These are phyloP conservation scores for Eruca vesicaria DNA, from an alignment of 441 rosid species.

Conservation along the genomic window DNA sequence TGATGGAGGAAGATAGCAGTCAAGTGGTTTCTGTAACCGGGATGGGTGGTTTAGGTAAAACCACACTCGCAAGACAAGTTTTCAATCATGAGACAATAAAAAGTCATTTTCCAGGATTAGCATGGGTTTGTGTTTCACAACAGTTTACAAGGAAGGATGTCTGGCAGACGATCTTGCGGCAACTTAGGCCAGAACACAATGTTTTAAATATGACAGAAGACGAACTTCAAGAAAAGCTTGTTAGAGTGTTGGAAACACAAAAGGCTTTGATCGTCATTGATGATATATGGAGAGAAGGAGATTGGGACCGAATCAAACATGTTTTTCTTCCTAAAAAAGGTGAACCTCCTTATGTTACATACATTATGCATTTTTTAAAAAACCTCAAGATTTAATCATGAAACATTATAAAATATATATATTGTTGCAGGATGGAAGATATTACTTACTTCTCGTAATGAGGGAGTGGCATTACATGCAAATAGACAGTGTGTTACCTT, in stretches of 20 bases:
- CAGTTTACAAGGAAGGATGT: not conserved
- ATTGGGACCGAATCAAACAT: not conserved
- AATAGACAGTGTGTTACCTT: too few relatives aligned
- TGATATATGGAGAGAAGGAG: not conserved
- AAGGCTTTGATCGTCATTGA: not conserved
- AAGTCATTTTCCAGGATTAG: slow-evolving; percentile 13
- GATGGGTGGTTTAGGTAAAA: slow-evolving; percentile 40
- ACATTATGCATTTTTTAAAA: too few relatives aligned
- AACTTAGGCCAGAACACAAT: not conserved
- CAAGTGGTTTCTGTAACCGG: slow-evolving; percentile 30
- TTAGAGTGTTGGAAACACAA: not conserved
- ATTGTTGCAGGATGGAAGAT: too few relatives aligned
- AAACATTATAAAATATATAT: too few relatives aligned
- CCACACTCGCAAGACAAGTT: slow-evolving; percentile 33
- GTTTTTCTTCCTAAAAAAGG: not conserved
- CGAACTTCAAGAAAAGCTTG: not conserved
- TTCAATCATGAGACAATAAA: slow-evolving; percentile 17
- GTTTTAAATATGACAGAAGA: not conserved
- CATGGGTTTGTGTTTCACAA: slow-evolving; percentile 33
- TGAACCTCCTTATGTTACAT: not conserved
- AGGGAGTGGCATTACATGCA: too few relatives aligned
- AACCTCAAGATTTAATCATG: too few relatives aligned
- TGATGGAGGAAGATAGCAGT: not conserved
- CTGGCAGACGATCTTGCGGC: slow-evolving; percentile 13
- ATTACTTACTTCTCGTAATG: too few relatives aligned